Evolutionary conservation across 2,329 filamentous ascomycete genomes (phyloP), one percentile per base, ranked within the genome.

Genomic region (Aspergillus niger): DNA sequence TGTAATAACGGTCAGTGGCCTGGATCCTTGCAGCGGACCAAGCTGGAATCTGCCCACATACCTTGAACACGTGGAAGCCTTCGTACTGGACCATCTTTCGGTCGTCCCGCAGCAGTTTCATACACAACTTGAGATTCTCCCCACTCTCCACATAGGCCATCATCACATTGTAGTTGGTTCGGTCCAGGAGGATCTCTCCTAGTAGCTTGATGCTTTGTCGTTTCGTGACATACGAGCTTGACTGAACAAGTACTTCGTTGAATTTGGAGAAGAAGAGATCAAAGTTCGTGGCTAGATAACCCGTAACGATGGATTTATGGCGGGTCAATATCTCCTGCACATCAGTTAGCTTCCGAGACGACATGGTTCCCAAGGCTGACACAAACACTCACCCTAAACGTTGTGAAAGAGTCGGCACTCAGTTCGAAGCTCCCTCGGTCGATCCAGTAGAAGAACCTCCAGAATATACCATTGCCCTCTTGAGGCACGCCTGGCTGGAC

Each of bases 31-130:
- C 57, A 54, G 15, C 26, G 15, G 1, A 10, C 20, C 43, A 41
- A 44, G 36, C 8, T 36, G 10, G 20, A 36, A 51, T 43, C 47
- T 11, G 13, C 55, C 38, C 28, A 61, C 69, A 63, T 71, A 87
- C 85, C 82, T 99, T 99, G 85, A 99, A 99, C 44, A 99, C 94
- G 75, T 99, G 95, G 76, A 99, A 99, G 7, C 93, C 95, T 76
- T 99, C 95, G 75, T 99, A 99, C 78, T 98, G 95, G 63, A 99
- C 95, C 93, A 99, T 99, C 77, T 96, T 95, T 68, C 94, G 87
- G 76, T 98, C 94, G 76, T 98, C 95, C 67, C 92, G 89, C 63
- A 99, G 82, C 61, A 99, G 83, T 76, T 96, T 98, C 95, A 99
- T 99, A 80, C 93, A 95, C 65, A 98, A 90, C 80, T 99, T 99